Evolutionary conservation across 352 stramenopile species (phyloP).

Genomic region (Pythium sp.): DNA sequence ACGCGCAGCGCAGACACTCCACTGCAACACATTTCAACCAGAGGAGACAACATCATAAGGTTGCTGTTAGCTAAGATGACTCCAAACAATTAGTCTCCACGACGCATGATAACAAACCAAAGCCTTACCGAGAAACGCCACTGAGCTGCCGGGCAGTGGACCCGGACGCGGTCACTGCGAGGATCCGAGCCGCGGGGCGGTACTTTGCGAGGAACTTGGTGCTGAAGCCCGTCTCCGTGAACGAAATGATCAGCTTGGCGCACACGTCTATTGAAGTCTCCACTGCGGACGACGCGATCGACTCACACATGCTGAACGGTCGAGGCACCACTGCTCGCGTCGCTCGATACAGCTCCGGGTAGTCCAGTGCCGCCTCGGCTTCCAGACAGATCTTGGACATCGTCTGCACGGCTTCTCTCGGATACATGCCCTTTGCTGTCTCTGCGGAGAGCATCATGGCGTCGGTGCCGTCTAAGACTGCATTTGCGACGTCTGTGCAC

Average conservation of each 20-base stretch:
- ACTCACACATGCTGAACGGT: slow-evolving; percentile 85
- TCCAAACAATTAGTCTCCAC: background rate
- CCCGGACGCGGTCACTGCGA: slow-evolving; percentile 85
- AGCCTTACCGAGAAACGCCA: slow-evolving; percentile 68
- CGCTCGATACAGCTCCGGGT: slow-evolving; percentile 63
- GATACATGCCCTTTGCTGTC: slow-evolving; percentile 98
- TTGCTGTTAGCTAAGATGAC: background rate
- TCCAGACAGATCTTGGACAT: slow-evolving; percentile 93
- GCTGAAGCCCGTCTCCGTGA: slow-evolving; percentile 94
- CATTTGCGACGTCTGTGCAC: slow-evolving; percentile 99
- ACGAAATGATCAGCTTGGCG: slow-evolving; percentile 96
- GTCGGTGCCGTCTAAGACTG: slow-evolving; percentile 98
- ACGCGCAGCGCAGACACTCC: slow-evolving; percentile 66
- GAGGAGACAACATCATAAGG: background rate
- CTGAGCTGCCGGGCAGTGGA: slow-evolving; percentile 69
- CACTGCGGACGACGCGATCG: slow-evolving; percentile 95
- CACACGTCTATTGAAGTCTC: slow-evolving; percentile 97
- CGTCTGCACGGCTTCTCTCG: slow-evolving; percentile 92
- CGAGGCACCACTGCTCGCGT: slow-evolving; percentile 42
- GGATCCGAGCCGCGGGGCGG: slow-evolving; percentile 80
- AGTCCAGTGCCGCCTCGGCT: slow-evolving; percentile 83
- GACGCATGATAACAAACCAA: background rate
- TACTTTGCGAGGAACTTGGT: slow-evolving; percentile 97
- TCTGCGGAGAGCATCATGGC: slow-evolving; percentile 99
- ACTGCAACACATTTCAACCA: slow-evolving; percentile 23